Evolutionary conservation across 192 early-diverging fungal species (phyloP).

Genomic region (Dispira parvispora): DNA sequence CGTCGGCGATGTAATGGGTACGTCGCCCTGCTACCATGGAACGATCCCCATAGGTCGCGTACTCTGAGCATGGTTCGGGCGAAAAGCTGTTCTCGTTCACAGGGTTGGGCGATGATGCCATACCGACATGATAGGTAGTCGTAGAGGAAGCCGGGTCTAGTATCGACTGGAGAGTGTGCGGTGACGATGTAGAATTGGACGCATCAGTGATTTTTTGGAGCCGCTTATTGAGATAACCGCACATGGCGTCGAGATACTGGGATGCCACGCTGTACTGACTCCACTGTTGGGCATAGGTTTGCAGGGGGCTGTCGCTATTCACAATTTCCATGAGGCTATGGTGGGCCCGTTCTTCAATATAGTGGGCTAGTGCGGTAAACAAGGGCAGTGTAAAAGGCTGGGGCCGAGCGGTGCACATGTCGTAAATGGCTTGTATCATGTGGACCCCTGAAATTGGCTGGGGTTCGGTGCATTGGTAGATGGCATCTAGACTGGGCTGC

Average conservation of each 20-base stretch:
- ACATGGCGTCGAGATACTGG: background rate
- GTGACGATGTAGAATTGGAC: background rate
- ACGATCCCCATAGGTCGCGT: background rate
- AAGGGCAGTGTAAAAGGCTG: background rate
- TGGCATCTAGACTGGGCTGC: background rate
- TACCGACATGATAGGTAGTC: background rate
- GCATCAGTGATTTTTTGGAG: background rate
- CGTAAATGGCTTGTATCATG: slow-evolving; percentile 5
- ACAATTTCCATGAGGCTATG: slow-evolving; percentile 2
- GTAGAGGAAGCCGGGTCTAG: background rate
- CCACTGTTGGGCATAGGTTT: background rate
- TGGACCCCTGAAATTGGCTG: background rate
- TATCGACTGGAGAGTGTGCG: background rate
- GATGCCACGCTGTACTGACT: background rate
- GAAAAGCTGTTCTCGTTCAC: background rate
- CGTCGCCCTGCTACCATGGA: background rate
- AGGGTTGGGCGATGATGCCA: background rate
- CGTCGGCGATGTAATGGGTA: background rate
- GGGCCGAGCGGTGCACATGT: slow-evolving; percentile 9
- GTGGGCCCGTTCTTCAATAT: background rate
- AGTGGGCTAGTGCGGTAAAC: background rate
- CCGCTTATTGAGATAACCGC: slow-evolving; percentile 7
- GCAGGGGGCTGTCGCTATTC: background rate
- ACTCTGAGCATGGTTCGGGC: background rate
- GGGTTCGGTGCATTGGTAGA: background rate